Evolutionary conservation across 2,329 filamentous ascomycete species (phyloP).

Genomic region (Colletotrichum paranaense): DNA sequence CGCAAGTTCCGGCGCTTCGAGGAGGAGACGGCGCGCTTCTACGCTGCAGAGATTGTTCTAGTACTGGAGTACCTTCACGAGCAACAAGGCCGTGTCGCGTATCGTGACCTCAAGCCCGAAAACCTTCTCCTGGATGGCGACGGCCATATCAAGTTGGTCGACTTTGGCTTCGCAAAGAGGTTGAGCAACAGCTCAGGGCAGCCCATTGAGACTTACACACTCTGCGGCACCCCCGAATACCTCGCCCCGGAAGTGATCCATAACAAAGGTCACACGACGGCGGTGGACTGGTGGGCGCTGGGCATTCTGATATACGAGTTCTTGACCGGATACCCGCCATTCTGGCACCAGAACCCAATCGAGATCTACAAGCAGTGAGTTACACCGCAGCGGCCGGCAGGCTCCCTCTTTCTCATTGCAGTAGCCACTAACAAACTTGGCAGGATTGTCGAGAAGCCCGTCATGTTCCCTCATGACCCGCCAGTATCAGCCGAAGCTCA

Average conservation of each 20-base stretch:
- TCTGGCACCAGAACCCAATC: conserved; percentile 88
- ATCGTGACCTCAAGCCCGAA: conserved; percentile 85
- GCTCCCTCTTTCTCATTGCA: background rate
- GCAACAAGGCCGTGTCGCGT: conserved; percentile 80
- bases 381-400: background rate
- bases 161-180: conserved; percentile 88
- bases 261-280: conserved; percentile 80
- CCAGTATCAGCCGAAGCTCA: conserved; percentile 75
- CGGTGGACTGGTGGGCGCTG: conserved; percentile 90
- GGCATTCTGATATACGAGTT: conserved; percentile 89
- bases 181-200: conserved; percentile 67
- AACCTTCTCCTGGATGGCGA: conserved; percentile 83
- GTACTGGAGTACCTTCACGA: conserved; percentile 86
- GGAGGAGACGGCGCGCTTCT: conserved; percentile 82
- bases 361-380: conserved; percentile 85
- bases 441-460: conserved; percentile 82
- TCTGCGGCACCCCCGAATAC: conserved; percentile 87
- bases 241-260: conserved; percentile 87
- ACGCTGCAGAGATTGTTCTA: conserved; percentile 84
- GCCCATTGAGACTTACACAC: conserved; percentile 79
- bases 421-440: conserved; percentile 1
- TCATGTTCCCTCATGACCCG: conserved; percentile 78
- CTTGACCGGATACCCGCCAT: conserved; percentile 85
- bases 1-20: conserved; percentile 83
- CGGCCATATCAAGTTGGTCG: conserved; percentile 84